These are phyloP conservation scores for Magnaporthales sp. DNA, from an alignment of 2,329 filamentous ascomycete genomes.

Conservation along the genomic window DNA sequence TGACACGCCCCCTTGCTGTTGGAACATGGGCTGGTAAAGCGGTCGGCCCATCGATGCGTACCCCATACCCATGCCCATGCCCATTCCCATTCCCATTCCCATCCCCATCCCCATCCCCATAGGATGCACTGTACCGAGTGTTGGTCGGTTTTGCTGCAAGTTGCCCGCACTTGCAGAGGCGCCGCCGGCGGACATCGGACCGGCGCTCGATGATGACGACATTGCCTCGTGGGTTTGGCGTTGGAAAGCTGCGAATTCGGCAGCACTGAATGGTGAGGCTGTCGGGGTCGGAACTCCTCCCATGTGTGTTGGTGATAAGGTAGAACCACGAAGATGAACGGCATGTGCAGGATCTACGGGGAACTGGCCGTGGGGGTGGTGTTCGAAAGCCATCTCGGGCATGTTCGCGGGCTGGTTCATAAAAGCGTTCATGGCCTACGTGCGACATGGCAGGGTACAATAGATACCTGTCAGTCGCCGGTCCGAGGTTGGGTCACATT, in stretches of 20 bases:
- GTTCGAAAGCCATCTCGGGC: conserved; percentile 44
- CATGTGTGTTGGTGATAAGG: conserved; percentile 34
- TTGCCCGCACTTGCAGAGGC: not conserved
- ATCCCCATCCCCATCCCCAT: conserved; percentile 31
- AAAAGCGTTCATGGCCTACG: conserved; percentile 87
- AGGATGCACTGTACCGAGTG: conserved; percentile 40
- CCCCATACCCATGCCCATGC: conserved; percentile 37
- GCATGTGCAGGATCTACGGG: conserved; percentile 38
- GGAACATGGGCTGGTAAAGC: conserved; percentile 36
- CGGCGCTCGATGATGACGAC: conserved; percentile 43
- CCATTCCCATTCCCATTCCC: conserved; percentile 42
- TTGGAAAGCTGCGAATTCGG: conserved; percentile 84
- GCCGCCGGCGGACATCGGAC: conserved; percentile 40
- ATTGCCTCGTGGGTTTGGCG: conserved; percentile 54
- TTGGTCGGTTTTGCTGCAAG: conserved; percentile 43
- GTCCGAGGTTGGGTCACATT: not conserved
- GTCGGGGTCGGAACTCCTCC: conserved; percentile 24
- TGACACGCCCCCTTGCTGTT: conserved; percentile 25
- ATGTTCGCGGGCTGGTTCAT: conserved; percentile 66
- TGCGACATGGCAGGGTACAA: not conserved
- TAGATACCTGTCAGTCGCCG: not conserved
- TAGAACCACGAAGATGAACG: conserved; percentile 42
- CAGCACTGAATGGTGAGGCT: conserved; percentile 59
- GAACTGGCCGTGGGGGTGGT: conserved; percentile 29
- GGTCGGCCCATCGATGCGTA: conserved; percentile 43